phyloP scores from a whole-genome alignment of 2,329 filamentous ascomycete genomes.

The Mycocentrospora acerina region DNA sequence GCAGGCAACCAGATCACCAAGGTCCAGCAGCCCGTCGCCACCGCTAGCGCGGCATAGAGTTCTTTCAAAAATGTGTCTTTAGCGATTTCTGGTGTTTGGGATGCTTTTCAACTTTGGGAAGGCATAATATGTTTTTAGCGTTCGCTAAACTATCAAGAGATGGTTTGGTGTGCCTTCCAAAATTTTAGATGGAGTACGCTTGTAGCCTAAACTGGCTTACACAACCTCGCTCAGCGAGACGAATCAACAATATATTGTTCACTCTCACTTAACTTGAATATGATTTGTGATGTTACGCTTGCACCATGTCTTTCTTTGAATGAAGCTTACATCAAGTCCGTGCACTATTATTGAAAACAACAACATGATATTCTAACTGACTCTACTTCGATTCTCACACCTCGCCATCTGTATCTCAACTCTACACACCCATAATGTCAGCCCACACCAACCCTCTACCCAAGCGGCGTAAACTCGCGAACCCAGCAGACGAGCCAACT shows the following conservation, averaged over 20 bases:
- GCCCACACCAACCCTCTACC: slow-evolving; percentile 10
- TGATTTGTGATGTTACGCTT: no score
- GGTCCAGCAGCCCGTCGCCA: slow-evolving; percentile 74
- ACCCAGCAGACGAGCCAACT: slow-evolving; percentile 2
- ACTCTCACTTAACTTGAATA: no score
- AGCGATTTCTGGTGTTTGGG: slow-evolving; percentile 39
- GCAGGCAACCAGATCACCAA: slow-evolving; percentile 85
- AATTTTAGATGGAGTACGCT: slow-evolving; percentile 35
- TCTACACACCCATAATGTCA: slow-evolving; percentile 5
- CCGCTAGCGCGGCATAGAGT: slow-evolving; percentile 75
- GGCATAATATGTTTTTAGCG: slow-evolving; percentile 31
- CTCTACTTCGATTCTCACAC: neutral
- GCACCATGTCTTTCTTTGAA: neutral
- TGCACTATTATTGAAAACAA: no score
- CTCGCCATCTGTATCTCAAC: neutral
- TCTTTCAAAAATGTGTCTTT: slow-evolving; percentile 10
- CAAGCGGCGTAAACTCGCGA: slow-evolving; percentile 31
- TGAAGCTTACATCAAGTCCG: neutral
- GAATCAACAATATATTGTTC: slow-evolving; percentile 17
- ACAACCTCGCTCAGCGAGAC: slow-evolving; percentile 20
- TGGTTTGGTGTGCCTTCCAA: slow-evolving; percentile 13
- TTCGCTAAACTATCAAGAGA: slow-evolving; percentile 26
- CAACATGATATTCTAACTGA: no score
- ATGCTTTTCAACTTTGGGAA: slow-evolving; percentile 17
- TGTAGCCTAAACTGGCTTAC: slow-evolving; percentile 24